phyloP scores from a whole-genome alignment of 768 basidiomycete genomes.

The Termitomyces heimii region DNA sequence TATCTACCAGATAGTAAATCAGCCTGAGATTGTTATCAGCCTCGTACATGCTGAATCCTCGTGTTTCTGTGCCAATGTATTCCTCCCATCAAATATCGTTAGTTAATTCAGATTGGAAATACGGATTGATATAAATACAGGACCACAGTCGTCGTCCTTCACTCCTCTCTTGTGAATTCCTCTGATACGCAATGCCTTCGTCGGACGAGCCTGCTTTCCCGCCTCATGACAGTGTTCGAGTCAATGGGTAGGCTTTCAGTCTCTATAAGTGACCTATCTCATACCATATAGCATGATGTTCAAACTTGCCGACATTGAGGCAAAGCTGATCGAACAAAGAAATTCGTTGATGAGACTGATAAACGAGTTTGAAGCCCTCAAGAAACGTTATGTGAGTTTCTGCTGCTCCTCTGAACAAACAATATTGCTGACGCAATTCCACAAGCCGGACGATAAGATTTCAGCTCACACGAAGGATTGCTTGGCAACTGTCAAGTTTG shows the following conservation, averaged over 20 bases:
- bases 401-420: not conserved
- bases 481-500: not conserved
- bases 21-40: not conserved
- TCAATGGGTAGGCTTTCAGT: not conserved
- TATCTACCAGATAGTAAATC: not conserved
- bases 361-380: constrained; percentile 1
- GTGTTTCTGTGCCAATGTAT: not conserved
- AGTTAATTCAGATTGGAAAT: not conserved
- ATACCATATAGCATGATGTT: not conserved
- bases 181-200: not conserved
- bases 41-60: not conserved
- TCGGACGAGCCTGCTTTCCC: constrained; percentile 1
- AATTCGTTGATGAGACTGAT: not conserved
- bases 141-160: not conserved
- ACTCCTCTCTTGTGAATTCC: not conserved
- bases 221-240: not conserved
- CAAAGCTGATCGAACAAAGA: constrained; percentile 4
- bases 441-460: not conserved
- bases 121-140: not conserved
- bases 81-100: not conserved
- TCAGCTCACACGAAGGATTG: not conserved
- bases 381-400: constrained; percentile 1
- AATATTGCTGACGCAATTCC: not conserved
- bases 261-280: not conserved
- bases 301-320: constrained; percentile 3